A percentile compares a stretch with the other conserved stretches of the same genome.
These are phyloP conservation scores for Pseudogymnoascus sp. DNA, from an alignment of 2,329 filamentous ascomycete genomes.

Conservation along the genomic window DNA sequence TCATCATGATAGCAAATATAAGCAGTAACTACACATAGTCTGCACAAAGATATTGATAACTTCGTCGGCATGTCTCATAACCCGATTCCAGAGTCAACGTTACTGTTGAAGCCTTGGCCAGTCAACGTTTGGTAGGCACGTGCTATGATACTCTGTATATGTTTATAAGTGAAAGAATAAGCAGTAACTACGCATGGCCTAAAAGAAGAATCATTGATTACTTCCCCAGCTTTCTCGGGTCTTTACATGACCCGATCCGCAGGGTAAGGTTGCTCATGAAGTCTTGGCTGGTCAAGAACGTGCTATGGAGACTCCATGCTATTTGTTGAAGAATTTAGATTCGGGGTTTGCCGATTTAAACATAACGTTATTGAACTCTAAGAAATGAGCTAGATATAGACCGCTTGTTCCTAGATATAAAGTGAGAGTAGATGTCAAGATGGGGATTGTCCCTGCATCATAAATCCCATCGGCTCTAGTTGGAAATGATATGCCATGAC, in stretches of 20 bases:
- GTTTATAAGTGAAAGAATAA: background rate
- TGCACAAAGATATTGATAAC: background rate
- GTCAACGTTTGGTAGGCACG: background rate
- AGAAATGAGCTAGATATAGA: background rate
- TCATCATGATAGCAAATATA: background rate
- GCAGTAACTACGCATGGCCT: background rate
- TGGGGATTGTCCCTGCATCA: background rate
- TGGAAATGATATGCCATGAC: no score
- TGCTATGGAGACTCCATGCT: background rate
- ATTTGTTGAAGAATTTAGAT: background rate
- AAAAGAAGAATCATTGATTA: background rate
- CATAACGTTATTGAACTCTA: background rate
- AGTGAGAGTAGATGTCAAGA: background rate
- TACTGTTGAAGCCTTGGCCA: background rate
- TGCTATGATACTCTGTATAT: background rate
- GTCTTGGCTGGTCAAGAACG: background rate
- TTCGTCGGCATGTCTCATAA: background rate
- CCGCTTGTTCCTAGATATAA: background rate
- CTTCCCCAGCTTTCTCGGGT: background rate
- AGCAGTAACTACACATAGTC: background rate
- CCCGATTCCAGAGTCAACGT: background rate
- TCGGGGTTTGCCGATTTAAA: background rate
- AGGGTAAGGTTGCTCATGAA: background rate
- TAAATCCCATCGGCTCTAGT: no score
- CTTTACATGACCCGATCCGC: background rate